phyloP scores from a whole-genome alignment of 2,329 filamentous ascomycete species.

The Fusarium sp. region DNA sequence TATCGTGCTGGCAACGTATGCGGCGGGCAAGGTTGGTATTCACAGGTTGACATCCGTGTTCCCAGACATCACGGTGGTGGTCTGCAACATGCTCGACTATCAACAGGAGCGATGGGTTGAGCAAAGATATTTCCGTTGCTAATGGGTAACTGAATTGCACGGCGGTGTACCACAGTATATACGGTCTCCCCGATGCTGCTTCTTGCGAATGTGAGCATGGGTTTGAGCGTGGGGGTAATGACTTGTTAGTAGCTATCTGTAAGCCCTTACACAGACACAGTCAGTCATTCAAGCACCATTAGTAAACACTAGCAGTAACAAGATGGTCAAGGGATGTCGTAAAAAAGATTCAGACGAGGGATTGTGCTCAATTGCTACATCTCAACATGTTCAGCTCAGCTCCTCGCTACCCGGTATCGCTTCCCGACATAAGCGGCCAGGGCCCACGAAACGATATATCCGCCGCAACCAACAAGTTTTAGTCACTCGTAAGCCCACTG shows the following conservation, averaged over 20 bases:
- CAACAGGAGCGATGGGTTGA: conserved; percentile 90
- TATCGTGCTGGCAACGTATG: conserved; percentile 93
- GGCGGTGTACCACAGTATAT: conserved; percentile 19
- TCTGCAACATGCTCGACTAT: conserved; percentile 81
- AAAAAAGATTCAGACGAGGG: not conserved
- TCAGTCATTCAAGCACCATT: not conserved
- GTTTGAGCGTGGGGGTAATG: not conserved
- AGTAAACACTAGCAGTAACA: conserved; percentile 12
- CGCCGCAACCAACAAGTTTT: conserved; percentile 23
- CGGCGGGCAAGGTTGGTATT: conserved; percentile 82
- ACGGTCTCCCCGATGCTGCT: not conserved
- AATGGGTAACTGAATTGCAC: conserved; percentile 8
- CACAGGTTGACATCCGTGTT: conserved; percentile 89
- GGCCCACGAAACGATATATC: conserved; percentile 24
- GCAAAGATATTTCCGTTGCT: conserved; percentile 89
- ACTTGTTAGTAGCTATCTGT: not conserved
- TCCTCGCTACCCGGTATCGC: conserved; percentile 13
- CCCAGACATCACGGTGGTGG: conserved; percentile 83
- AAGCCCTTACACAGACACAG: conserved; percentile 1
- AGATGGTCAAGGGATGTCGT: conserved; percentile 6
- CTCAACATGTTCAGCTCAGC: conserved; percentile 5
- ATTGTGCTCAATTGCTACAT: not conserved
- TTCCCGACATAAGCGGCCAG: conserved; percentile 16
- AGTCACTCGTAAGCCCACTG: conserved; percentile 5
- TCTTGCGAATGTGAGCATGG: not conserved